These are phyloP conservation scores for Durusdinium trenchii DNA, from an alignment of 73 alveolate species.

Conservation along the genomic window DNA sequence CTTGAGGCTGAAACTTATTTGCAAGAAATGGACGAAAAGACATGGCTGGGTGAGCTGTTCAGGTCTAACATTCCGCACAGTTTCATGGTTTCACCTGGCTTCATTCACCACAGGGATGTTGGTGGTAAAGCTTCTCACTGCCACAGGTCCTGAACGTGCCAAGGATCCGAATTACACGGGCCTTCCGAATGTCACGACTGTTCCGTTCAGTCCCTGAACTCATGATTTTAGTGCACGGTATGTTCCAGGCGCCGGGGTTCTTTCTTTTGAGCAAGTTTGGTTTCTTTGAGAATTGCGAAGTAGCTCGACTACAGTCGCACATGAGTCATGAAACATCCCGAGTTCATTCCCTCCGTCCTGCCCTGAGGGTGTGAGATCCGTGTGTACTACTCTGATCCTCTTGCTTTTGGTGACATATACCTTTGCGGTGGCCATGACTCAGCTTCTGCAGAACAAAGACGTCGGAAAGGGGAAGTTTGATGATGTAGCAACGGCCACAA, in stretches of 20 bases:
- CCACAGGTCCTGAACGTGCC: not conserved
- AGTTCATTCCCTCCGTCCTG: too few relatives aligned
- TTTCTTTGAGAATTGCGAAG: too few relatives aligned
- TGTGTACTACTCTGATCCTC: slow-evolving; percentile 60
- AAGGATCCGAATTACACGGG: slow-evolving; percentile 91
- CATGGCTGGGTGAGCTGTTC: too few relatives aligned
- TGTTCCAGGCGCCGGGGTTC: slow-evolving; percentile 43
- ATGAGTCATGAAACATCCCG: too few relatives aligned
- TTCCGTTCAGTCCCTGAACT: slow-evolving; percentile 92
- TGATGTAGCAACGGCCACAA: slow-evolving; percentile 52
- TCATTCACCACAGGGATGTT: too few relatives aligned
- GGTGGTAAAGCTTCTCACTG: too few relatives aligned
- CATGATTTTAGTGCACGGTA: slow-evolving; percentile 84
- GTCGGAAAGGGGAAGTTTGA: slow-evolving; percentile 65
- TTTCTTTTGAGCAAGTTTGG: not conserved
- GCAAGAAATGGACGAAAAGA: too few relatives aligned
- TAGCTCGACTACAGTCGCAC: too few relatives aligned
- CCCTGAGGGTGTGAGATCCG: slow-evolving; percentile 72
- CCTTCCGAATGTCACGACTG: slow-evolving; percentile 83
- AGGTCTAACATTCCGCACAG: too few relatives aligned
- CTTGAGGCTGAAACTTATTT: slow-evolving; percentile 21
- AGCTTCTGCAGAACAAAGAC: slow-evolving; percentile 54
- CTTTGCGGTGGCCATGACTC: slow-evolving; percentile 91
- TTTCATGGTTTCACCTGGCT: too few relatives aligned
- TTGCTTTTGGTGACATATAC: slow-evolving; percentile 72